Base-by-base conservation (phyloP, 108 stramenopile genomes). In the Pelagomonas calceolata region DNA sequence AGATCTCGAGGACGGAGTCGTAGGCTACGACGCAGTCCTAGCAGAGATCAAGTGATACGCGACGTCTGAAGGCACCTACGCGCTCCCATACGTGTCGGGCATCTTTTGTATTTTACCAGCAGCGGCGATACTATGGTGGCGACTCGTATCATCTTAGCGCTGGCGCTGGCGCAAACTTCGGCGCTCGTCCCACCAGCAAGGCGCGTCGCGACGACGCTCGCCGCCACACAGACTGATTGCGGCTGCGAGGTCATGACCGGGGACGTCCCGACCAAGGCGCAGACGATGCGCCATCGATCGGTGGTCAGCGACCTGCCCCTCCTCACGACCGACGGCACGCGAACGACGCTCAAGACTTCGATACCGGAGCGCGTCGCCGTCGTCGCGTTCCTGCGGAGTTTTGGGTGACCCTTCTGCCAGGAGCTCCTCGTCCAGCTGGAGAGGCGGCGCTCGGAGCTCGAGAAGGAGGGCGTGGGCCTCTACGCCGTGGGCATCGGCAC, bases 361-460 rank as follows among this genome's bases (percentile, higher is more conserved):
- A 1, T 60, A 17, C 21, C 3, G 0, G 51, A 60, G 9, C 39
- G 39, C 51, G 51, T 60, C 51, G 51, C 51, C 51, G 51, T 60
- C 51, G 51, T 60, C 21, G 18, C 51, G 21, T 60, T 60, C 51
- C 51, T 60, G 21, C 51, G 51, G 51, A 26, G 21, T 26, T 60
- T 60, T 26, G 51, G 51, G 21, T 60, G 51, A 60, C 51, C 51
- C 51, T 60, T 60, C 51, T 60, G 51, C 51, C 51, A 60, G 51
- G 51, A 60, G 51, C 51, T 60, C 0, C 51, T 60, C 21, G 51
- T 60, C 7, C 51, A 60, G 51, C 51, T 60, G 21, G 51, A 60
- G 51, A 17, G 51, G 21, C 21, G 26, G 51, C 51, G 14, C 21
- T 26, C 51, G 51, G 26, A 1, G 51, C 51, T 60, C 51, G 21